phyloP scores from a whole-genome alignment of 345 rosid species.

The Pistacia integerrima region DNA sequence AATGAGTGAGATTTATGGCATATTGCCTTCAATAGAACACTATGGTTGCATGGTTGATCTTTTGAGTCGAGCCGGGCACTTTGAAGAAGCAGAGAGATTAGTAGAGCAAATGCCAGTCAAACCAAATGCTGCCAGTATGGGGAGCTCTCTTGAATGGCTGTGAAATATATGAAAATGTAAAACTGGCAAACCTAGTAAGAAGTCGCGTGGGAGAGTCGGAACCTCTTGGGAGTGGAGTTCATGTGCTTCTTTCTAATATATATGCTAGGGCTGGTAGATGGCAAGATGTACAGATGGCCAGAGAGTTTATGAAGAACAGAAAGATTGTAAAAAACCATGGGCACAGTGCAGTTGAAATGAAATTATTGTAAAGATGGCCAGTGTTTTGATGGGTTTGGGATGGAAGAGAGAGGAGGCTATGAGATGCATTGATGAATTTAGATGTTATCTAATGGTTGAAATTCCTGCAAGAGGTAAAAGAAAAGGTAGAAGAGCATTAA shows the following conservation, averaged over 20 bases:
- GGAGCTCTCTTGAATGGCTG: conserved; percentile 61
- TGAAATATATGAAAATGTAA: conserved; percentile 45
- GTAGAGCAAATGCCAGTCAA: conserved; percentile 39
- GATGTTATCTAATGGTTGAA: conserved; percentile 28
- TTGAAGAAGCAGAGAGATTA: conserved; percentile 49
- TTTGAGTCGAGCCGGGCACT: conserved; percentile 54
- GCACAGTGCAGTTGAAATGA: conserved; percentile 44
- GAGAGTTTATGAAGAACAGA: conserved; percentile 47
- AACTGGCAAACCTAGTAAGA: conserved; percentile 46
- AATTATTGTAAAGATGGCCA: no score
- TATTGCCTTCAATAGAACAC: conserved; percentile 46
- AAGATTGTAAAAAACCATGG: conserved; percentile 41
- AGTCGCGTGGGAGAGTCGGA: conserved; percentile 34
- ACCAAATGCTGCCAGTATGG: conserved; percentile 47
- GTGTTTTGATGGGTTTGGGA: conserved; percentile 34
- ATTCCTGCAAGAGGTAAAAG: conserved; percentile 32
- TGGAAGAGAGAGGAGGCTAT: conserved; percentile 26
- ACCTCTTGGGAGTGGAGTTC: conserved; percentile 43
- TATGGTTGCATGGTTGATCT: conserved; percentile 57
- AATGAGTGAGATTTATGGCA: conserved; percentile 38
- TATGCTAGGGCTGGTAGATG: conserved; percentile 57
- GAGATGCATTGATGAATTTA: conserved; percentile 29
- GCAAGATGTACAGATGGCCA: conserved; percentile 40
- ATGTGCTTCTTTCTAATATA: conserved; percentile 48
- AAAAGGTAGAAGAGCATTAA: conserved; percentile 19